These are phyloP conservation scores for Adansonia gregorii DNA, from an alignment of 441 rosid genomes.

Conservation along the genomic window DNA sequence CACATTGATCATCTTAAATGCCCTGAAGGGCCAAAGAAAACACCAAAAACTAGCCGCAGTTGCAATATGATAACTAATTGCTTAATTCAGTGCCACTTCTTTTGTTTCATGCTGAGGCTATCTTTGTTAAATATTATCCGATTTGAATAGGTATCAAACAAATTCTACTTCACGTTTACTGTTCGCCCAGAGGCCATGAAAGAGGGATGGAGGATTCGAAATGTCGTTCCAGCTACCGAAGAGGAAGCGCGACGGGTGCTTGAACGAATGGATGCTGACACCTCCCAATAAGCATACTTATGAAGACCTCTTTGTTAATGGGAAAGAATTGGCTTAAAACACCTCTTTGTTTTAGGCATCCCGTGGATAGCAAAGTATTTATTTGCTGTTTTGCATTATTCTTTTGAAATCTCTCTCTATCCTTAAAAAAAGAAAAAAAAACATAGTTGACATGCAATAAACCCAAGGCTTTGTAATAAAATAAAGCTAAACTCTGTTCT, in stretches of 20 bases:
- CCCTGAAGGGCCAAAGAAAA: not conserved
- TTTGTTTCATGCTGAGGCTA: too few relatives aligned
- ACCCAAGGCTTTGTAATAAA: not conserved
- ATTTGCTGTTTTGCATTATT: not conserved
- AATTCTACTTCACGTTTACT: constrained; percentile 80
- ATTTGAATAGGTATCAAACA: constrained; percentile 67
- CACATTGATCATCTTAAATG: not conserved
- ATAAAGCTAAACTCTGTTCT: not conserved
- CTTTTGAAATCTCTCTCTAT: not conserved
- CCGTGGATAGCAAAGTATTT: not conserved
- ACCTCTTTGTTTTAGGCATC: constrained; percentile 1
- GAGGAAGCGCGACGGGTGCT: constrained; percentile 78
- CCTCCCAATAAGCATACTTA: constrained; percentile 28
- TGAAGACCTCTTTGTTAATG: constrained; percentile 9
- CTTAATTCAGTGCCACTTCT: not conserved
- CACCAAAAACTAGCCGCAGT: not conserved
- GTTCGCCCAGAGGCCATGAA: constrained; percentile 67
- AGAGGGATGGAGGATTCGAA: constrained; percentile 64
- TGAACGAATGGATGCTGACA: constrained; percentile 75
- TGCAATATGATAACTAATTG: not conserved
- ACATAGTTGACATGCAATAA: not conserved
- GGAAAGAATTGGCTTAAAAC: not conserved
- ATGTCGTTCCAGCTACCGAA: constrained; percentile 79
- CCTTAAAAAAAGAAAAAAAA: not conserved
- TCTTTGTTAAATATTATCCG: constrained; percentile 7